Evolutionary conservation across 164 flowering plant genomes (phyloP).

Genomic region (Liriodendron chinense): DNA sequence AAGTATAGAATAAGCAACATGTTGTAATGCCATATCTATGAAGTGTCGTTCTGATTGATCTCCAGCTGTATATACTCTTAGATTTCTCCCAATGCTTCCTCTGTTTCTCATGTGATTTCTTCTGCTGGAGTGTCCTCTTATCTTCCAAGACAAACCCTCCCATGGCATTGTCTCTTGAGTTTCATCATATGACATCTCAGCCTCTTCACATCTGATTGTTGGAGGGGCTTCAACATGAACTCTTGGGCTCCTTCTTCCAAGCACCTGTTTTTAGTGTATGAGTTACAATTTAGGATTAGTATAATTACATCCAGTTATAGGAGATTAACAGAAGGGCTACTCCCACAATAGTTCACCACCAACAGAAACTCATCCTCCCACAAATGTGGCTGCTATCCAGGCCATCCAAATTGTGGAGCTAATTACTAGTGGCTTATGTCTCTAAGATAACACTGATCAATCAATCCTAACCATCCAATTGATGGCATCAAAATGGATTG

Average conservation of each 20-base stretch:
- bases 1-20: too few relatives aligned
- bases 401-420: neutral
- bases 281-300: neutral
- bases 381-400: neutral
- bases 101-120: neutral
- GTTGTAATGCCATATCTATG: too few relatives aligned
- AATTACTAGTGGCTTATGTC: too few relatives aligned
- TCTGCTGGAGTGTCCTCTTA: neutral
- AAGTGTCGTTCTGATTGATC: too few relatives aligned
- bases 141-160: slow-evolving; percentile 13
- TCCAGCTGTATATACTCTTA: too few relatives aligned
- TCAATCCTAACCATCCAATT: too few relatives aligned
- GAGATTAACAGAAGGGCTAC: neutral
- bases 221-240: slow-evolving; percentile 45
- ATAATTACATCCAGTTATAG: neutral
- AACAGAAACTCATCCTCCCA: neutral
- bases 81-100: neutral
- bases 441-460: too few relatives aligned
- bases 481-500: too few relatives aligned
- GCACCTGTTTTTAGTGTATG: slow-evolving; percentile 28
- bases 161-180: slow-evolving; percentile 12
- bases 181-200: slow-evolving; percentile 31
- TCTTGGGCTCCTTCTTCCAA: slow-evolving; percentile 49
- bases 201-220: slow-evolving; percentile 36
- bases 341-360: too few relatives aligned